Evolutionary conservation across 2,329 filamentous ascomycete genomes (phyloP).

Genomic region (Nemania diffusa): DNA sequence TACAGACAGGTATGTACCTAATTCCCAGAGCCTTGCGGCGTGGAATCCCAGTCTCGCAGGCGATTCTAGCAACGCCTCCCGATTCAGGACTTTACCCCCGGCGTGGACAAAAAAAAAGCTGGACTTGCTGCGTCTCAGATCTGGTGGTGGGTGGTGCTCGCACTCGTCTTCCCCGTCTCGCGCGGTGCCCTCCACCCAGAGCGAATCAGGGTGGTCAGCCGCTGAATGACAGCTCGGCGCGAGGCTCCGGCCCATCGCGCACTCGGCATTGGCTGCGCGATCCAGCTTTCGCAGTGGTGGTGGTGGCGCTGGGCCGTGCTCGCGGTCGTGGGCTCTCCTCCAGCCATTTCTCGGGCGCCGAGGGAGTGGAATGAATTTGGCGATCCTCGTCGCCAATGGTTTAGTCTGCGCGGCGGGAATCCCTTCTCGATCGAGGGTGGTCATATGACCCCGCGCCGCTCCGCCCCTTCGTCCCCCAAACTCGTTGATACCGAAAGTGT

Average conservation of each 20-base stretch:
- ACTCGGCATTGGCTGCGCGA: not conserved
- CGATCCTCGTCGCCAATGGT: conserved; percentile 6
- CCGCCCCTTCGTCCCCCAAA: conserved; percentile 29
- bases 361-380: not conserved
- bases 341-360: not conserved
- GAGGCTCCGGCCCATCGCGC: not conserved
- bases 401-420: not conserved
- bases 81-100: conserved; percentile 19
- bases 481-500: not conserved
- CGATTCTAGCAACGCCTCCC: conserved; percentile 11
- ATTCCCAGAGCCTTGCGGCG: conserved; percentile 15
- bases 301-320: not conserved
- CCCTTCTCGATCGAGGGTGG: not conserved
- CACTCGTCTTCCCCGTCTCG: not conserved
- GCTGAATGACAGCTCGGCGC: not conserved
- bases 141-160: not conserved
- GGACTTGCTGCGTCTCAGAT: conserved; percentile 14
- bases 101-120: not conserved
- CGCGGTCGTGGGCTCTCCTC: conserved; percentile 1
- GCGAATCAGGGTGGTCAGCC: not conserved
- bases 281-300: not conserved
- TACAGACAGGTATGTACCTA: not conserved
- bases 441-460: not conserved
- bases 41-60: not conserved
- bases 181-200: not conserved